phyloP scores from a whole-genome alignment of 2,329 filamentous ascomycete genomes.

The Aschersonia sp. region DNA sequence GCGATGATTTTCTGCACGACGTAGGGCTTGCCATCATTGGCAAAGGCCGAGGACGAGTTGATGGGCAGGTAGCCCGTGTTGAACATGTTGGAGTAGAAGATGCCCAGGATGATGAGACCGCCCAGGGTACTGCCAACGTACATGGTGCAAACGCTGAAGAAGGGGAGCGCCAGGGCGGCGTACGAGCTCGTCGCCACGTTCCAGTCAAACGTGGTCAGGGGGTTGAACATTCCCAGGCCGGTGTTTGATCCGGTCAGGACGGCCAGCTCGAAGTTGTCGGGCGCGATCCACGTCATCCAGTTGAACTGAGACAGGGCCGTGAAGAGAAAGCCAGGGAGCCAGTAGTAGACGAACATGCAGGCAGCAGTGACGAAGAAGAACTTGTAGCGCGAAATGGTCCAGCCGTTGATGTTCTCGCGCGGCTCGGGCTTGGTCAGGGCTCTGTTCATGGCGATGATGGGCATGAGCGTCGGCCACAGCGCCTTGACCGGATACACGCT shows the following conservation, averaged over 20 bases:
- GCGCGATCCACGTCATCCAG: conserved; percentile 41
- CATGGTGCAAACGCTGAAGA: conserved; percentile 23
- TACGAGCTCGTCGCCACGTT: conserved; percentile 23
- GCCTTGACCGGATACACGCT: conserved; percentile 35
- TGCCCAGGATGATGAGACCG: conserved; percentile 22
- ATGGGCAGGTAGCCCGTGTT: conserved; percentile 29
- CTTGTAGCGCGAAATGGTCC: conserved; percentile 25
- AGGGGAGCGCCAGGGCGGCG: conserved; percentile 20
- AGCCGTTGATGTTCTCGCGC: conserved; percentile 13
- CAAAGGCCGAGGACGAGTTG: conserved; percentile 26
- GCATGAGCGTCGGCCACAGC: conserved; percentile 36
- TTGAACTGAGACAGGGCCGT: conserved; percentile 31
- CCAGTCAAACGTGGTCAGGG: conserved; percentile 24
- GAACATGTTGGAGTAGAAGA: conserved; percentile 28
- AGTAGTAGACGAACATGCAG: conserved; percentile 36
- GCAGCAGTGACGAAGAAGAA: conserved; percentile 28
- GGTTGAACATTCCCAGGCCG: conserved; percentile 22
- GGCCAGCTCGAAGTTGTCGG: conserved; percentile 23
- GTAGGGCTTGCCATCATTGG: conserved; percentile 25
- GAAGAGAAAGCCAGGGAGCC: conserved; percentile 36
- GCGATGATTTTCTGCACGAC: conserved; percentile 17
- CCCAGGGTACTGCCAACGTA: conserved; percentile 19
- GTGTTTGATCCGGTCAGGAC: conserved; percentile 26
- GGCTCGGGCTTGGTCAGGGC: conserved; percentile 22
- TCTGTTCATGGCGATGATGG: conserved; percentile 30